Evolutionary conservation across 495 filamentous ascomycete genomes (phyloP).

Genomic region (Xylaria sp.): DNA sequence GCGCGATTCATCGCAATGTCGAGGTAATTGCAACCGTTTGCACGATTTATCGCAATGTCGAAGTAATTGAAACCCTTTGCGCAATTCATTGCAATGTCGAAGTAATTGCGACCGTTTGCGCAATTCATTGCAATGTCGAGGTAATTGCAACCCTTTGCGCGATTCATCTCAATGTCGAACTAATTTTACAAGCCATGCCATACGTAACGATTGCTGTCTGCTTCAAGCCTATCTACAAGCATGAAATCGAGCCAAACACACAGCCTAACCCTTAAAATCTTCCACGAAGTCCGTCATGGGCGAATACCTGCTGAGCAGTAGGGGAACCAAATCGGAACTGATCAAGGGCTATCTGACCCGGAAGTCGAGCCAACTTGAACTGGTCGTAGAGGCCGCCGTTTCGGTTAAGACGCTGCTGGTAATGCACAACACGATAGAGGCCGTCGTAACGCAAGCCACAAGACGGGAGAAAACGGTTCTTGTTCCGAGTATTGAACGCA

Average conservation of each 20-base stretch:
- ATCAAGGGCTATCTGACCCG: conserved; percentile 39
- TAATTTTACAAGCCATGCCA: background rate
- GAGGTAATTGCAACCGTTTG: too few relatives aligned
- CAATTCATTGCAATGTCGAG: too few relatives aligned
- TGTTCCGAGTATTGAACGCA: background rate
- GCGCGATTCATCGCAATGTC: too few relatives aligned
- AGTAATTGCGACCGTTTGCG: too few relatives aligned
- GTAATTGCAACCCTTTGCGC: too few relatives aligned
- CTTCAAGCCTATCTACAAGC: background rate
- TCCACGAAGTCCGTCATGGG: conserved; percentile 12
- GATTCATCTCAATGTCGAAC: too few relatives aligned
- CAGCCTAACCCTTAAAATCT: background rate
- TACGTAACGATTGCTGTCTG: background rate
- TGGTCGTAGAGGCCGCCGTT: conserved; percentile 46
- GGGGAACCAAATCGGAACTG: conserved; percentile 36
- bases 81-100: too few relatives aligned
- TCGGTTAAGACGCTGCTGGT: conserved; percentile 19
- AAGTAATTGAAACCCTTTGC: too few relatives aligned
- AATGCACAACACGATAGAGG: conserved; percentile 50
- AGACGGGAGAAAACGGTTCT: conserved; percentile 39
- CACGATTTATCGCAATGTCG: too few relatives aligned
- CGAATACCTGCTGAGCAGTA: conserved; percentile 29
- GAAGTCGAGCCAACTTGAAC: conserved; percentile 51
- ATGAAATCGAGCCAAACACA: background rate
- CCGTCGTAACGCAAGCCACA: conserved; percentile 62